Conservation (phyloP, 2,329 filamentous ascomycete genomes). For the Penicillium sp. region DNA sequence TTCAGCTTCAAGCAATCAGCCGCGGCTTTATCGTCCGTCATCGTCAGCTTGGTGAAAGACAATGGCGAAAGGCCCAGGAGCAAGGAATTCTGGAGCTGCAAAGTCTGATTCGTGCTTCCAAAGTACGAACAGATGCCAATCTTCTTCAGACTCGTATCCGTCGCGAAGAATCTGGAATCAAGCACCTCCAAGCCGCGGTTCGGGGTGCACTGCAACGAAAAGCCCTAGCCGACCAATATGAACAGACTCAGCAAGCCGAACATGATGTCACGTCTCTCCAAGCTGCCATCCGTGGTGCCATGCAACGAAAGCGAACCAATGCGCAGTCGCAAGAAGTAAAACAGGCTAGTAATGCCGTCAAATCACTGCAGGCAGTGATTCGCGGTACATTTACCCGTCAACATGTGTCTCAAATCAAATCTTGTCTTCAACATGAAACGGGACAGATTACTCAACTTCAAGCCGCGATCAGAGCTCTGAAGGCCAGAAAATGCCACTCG, state of each 20-base stretch:
- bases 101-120: slow-evolving; percentile 70
- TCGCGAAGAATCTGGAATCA: slow-evolving; percentile 49
- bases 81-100: slow-evolving; percentile 77
- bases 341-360: slow-evolving; percentile 55
- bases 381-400: slow-evolving; percentile 59
- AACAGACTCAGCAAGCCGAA: slow-evolving; percentile 49
- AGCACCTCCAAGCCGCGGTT: slow-evolving; percentile 61
- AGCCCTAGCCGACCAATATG: slow-evolving; percentile 43
- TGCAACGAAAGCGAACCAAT: slow-evolving; percentile 57
- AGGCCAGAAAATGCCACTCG: slow-evolving; percentile 43
- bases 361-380: slow-evolving; percentile 60
- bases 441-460: slow-evolving; percentile 40
- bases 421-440: slow-evolving; percentile 31
- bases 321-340: slow-evolving; percentile 43
- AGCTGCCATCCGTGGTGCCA: slow-evolving; percentile 68
- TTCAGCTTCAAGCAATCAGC: slow-evolving; percentile 76
- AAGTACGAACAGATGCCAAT: slow-evolving; percentile 48
- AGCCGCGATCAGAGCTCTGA: slow-evolving; percentile 39
- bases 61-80: slow-evolving; percentile 76
- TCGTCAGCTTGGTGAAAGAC: slow-evolving; percentile 63
- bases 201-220: slow-evolving; percentile 51
- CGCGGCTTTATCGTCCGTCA: slow-evolving; percentile 76
- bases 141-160: slow-evolving; percentile 44
- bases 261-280: slow-evolving; percentile 64
- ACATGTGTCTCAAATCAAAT: slow-evolving; percentile 29